Evolutionary conservation across 768 basidiomycete genomes (phyloP).

Genomic region (Holtermannia corniformis): DNA sequence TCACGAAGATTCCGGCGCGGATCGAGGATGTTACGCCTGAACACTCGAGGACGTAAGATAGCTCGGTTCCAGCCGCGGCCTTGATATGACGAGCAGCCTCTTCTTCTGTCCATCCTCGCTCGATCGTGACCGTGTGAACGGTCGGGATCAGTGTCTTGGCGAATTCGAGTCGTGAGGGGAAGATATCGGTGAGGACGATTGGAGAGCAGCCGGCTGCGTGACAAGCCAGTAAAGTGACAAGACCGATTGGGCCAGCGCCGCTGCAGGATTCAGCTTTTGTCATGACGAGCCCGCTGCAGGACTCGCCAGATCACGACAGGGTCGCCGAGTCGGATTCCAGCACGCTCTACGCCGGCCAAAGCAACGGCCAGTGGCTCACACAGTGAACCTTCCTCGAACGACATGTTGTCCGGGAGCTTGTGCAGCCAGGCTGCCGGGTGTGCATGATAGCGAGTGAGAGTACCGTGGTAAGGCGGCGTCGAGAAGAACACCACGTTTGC

Average conservation of each 20-base stretch:
- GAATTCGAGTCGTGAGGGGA: conserved; percentile 42
- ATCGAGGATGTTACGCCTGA: conserved; percentile 44
- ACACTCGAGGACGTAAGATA: conserved; percentile 43
- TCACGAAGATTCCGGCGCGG: conserved; percentile 41
- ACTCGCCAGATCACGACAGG: conserved; percentile 42
- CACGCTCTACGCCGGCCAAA: conserved; percentile 43
- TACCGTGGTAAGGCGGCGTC: conserved; percentile 44
- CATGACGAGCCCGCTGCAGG: background rate
- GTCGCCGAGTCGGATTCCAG: conserved; percentile 41
- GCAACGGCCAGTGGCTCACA: conserved; percentile 44
- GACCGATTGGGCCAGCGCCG: conserved; percentile 45
- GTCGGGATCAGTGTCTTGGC: conserved; percentile 41
- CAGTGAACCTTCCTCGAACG: conserved; percentile 43
- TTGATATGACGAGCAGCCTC: conserved; percentile 34
- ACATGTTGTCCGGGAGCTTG: conserved; percentile 41
- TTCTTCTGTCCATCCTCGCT: conserved; percentile 26
- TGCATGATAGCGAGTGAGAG: conserved; percentile 37
- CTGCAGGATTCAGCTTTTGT: conserved; percentile 16
- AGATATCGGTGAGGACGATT: conserved; percentile 45
- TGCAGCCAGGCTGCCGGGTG: conserved; percentile 44
- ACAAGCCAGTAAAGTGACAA: conserved; percentile 42
- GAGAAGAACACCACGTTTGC: conserved; percentile 43
- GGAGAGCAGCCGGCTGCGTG: conserved; percentile 44
- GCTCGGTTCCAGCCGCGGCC: conserved; percentile 27
- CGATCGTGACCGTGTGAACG: conserved; percentile 40